phyloP scores from a whole-genome alignment of 441 rosid genomes.

The Bocquillonia castaneifolia region DNA sequence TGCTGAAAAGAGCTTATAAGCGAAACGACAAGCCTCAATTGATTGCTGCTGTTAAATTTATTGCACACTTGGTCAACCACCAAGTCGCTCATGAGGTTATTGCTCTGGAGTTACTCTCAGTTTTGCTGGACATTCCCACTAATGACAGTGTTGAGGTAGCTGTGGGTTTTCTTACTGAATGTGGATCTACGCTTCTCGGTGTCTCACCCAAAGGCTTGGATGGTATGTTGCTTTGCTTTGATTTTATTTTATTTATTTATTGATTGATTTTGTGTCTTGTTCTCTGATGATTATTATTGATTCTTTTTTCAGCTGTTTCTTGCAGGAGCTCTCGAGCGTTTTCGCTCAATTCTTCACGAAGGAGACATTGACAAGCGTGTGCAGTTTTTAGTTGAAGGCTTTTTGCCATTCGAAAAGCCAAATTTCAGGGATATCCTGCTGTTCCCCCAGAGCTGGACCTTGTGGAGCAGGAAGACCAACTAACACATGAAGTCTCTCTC shows the following conservation, averaged over 20 bases:
- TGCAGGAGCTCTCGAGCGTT: slow-evolving; percentile 87
- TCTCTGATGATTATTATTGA: background rate
- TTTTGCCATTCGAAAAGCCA: slow-evolving; percentile 75
- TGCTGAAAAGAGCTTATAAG: slow-evolving; percentile 82
- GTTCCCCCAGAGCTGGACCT: slow-evolving; percentile 88
- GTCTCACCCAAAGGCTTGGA: slow-evolving; percentile 80
- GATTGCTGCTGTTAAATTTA: slow-evolving; percentile 80
- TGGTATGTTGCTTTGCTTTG: slow-evolving; percentile 29
- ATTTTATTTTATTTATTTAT: background rate
- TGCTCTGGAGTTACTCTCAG: slow-evolving; percentile 65
- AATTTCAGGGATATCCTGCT: slow-evolving; percentile 91
- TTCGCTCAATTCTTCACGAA: slow-evolving; percentile 90
- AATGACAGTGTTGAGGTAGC: slow-evolving; percentile 97
- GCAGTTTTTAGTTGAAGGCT: slow-evolving; percentile 85
- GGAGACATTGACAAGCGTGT: slow-evolving; percentile 95
- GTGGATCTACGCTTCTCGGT: slow-evolving; percentile 89
- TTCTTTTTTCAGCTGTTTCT: slow-evolving; percentile 6
- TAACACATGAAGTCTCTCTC: slow-evolving; percentile 73
- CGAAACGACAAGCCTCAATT: slow-evolving; percentile 90
- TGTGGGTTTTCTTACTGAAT: slow-evolving; percentile 80
- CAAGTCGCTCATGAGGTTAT: slow-evolving; percentile 84
- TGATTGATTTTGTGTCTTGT: background rate
- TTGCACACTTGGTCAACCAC: slow-evolving; percentile 90
- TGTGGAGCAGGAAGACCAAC: slow-evolving; percentile 75
- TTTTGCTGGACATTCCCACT: slow-evolving; percentile 68